Conservation (phyloP, 1,139 yeast genomes). For the Arxiozyma heterogenica region DNA sequence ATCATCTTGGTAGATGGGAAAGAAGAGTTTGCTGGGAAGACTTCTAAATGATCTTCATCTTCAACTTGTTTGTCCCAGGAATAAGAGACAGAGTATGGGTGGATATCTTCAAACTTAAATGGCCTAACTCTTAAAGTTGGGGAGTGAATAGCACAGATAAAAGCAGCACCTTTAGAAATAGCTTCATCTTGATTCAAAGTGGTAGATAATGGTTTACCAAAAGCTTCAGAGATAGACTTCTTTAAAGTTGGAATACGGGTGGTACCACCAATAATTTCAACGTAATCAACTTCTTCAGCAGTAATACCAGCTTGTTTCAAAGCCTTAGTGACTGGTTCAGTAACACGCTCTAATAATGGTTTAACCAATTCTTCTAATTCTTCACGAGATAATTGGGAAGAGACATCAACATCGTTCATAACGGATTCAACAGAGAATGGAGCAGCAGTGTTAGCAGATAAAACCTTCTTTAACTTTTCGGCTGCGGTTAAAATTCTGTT, state of each 20-base stretch:
- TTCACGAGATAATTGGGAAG: conserved; percentile 81
- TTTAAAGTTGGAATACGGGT: conserved; percentile 94
- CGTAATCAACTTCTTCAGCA: conserved; percentile 69
- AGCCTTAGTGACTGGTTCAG: conserved; percentile 73
- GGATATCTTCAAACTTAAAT: conserved; percentile 93
- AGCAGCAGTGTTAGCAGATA: conserved; percentile 92
- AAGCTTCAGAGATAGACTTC: conserved; percentile 66
- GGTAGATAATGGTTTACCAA: conserved; percentile 82
- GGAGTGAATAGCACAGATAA: conserved; percentile 97
- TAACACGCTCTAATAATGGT: conserved; percentile 70
- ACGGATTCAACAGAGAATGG: conserved; percentile 94
- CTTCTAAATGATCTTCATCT: conserved; percentile 83
- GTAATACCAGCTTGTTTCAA: conserved; percentile 69
- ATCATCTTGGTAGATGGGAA: conserved; percentile 95
- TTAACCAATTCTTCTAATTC: conserved; percentile 83
- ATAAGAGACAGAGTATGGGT: conserved; percentile 88
- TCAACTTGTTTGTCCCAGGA: conserved; percentile 92
- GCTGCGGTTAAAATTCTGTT: conserved; percentile 86
- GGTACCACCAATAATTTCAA: conserved; percentile 96
- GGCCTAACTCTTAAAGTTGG: conserved; percentile 98
- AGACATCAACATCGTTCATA: conserved; percentile 94
- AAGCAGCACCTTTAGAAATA: conserved; percentile 97
- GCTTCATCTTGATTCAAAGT: conserved; percentile 99
- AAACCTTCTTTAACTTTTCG: conserved; percentile 89
- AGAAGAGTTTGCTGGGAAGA: conserved; percentile 86